phyloP scores from a whole-genome alignment of 331 rosid genomes.

The Dryas integrifolia region DNA sequence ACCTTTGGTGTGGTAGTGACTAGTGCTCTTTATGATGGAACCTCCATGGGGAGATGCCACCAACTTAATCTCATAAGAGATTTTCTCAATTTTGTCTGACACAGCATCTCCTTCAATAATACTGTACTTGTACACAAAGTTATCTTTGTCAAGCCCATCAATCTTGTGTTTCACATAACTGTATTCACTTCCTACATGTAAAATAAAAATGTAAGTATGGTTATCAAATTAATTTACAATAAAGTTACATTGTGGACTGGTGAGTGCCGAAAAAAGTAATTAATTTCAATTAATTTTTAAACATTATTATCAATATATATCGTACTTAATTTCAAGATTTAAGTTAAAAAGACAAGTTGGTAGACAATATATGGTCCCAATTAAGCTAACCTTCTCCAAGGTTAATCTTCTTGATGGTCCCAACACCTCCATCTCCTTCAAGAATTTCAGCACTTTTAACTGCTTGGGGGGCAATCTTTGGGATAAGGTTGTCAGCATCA shows the following conservation, averaged over 20 bases:
- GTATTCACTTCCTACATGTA: conserved; percentile 24
- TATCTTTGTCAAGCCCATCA: conserved; percentile 49
- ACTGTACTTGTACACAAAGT: conserved; percentile 46
- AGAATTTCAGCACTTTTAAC: conserved; percentile 33
- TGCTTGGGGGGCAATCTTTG: conserved; percentile 36
- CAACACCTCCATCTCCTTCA: conserved; percentile 44
- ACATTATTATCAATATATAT: too few relatives aligned
- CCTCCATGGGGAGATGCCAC: conserved; percentile 53
- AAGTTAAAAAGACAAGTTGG: too few relatives aligned
- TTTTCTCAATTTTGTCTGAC: conserved; percentile 50
- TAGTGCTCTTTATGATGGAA: conserved; percentile 45
- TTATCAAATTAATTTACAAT: too few relatives aligned
- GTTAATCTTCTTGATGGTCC: conserved; percentile 36
- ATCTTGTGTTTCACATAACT: conserved; percentile 53
- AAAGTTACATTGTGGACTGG: too few relatives aligned
- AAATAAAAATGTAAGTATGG: too few relatives aligned
- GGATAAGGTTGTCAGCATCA: conserved; percentile 42
- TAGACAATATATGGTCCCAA: conserved; percentile 5
- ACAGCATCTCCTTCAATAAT: conserved; percentile 62
- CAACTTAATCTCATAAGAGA: conserved; percentile 55
- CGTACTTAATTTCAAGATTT: too few relatives aligned
- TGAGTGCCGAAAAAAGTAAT: too few relatives aligned
- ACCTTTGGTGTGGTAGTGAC: conserved; percentile 43
- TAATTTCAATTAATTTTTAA: too few relatives aligned
- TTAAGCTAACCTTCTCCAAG: conserved; percentile 9